phyloP scores from a whole-genome alignment of 495 filamentous ascomycete species.

The Podospora tetraspora region DNA sequence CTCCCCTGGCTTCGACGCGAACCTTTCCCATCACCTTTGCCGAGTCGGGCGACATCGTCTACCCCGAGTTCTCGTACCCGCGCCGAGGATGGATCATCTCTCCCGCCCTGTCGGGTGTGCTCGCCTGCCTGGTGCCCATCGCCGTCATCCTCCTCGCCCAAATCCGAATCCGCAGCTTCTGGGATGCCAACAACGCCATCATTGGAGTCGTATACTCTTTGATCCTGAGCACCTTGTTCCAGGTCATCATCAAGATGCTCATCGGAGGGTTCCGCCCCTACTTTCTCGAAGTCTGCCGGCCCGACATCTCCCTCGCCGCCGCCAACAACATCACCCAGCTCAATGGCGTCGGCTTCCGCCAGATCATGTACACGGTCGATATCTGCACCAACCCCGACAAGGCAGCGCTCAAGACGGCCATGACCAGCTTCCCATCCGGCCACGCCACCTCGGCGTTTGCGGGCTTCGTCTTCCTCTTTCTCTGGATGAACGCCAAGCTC shows the following conservation, averaged over 20 bases:
- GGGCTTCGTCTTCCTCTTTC: conserved; percentile 48
- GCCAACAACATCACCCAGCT: conserved; percentile 27
- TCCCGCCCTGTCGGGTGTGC: conserved; percentile 52
- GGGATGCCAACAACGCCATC: conserved; percentile 60
- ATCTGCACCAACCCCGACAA: conserved; percentile 39
- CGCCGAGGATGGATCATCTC: conserved; percentile 57
- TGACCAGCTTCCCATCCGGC: conserved; percentile 58
- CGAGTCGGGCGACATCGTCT: conserved; percentile 51
- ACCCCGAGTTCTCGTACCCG: conserved; percentile 58
- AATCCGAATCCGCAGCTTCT: conserved; percentile 58
- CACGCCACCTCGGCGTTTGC: conserved; percentile 56
- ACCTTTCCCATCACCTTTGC: conserved; percentile 54
- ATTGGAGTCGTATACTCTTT: conserved; percentile 56
- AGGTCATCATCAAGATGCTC: conserved; percentile 52
- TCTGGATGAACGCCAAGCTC: conserved; percentile 62
- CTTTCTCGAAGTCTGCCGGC: conserved; percentile 54
- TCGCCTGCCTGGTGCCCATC: conserved; percentile 52
- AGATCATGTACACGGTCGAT: conserved; percentile 46
- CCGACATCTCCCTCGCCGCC: conserved; percentile 36
- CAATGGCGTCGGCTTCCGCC: conserved; percentile 40
- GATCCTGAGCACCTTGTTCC: conserved; percentile 53
- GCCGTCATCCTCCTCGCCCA: conserved; percentile 52
- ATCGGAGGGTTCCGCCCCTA: conserved; percentile 53
- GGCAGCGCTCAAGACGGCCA: conserved; percentile 40
- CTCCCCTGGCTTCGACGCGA: conserved; percentile 49